Base-by-base conservation (phyloP, 306 rosid genomes). In the Gastrolobium bilobum region DNA sequence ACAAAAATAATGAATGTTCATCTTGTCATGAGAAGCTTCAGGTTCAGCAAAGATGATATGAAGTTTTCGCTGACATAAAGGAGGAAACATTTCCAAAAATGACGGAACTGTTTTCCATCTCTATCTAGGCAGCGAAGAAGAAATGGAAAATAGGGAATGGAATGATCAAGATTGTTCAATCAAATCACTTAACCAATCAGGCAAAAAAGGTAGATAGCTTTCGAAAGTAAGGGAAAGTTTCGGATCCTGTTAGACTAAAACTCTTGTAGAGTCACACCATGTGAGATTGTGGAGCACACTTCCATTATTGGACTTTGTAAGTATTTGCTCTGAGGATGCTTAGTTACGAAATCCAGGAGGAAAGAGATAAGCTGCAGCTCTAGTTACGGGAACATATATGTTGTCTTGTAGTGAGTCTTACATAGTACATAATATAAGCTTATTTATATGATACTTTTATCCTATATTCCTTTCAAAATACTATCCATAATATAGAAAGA, bases 1-100 rank as follows among this genome's bases (percentile, higher is more conserved):
- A 76, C 50, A 75, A 73, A 76, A 64, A 50, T 57, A 9, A 56
- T 67, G 84, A 82, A 78, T 50, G 68, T 48, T 73, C 58, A 74
- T 30, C 4, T 61, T 63, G 79, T 72, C 87, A 88, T 84, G 90
- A 68, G 85, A 80, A 73, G 79, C 53, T 77, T 80, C 68, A 42
- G 79, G 73, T 72, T 74, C 26, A 72, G 63, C 68, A 56, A 15
- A 75, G 75, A 71, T 67, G 76, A 75, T 58, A 68, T 37, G 14
- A 60, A 42, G 78, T 47, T 68, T 0, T 13, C 39, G 26, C 10
- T 85, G 83, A 77, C 65, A 81, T 52, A 53, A 73, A 70, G 53
- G 67, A 37, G 64, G 79, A 40, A 78, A 39, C 5, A 57, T 66
- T 83, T 65, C 86, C 80, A 61, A 46, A 79, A 81, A 71, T 2